Conservation (phyloP, 2,329 filamentous ascomycete species). For the Magnaporthiopsis poae region DNA sequence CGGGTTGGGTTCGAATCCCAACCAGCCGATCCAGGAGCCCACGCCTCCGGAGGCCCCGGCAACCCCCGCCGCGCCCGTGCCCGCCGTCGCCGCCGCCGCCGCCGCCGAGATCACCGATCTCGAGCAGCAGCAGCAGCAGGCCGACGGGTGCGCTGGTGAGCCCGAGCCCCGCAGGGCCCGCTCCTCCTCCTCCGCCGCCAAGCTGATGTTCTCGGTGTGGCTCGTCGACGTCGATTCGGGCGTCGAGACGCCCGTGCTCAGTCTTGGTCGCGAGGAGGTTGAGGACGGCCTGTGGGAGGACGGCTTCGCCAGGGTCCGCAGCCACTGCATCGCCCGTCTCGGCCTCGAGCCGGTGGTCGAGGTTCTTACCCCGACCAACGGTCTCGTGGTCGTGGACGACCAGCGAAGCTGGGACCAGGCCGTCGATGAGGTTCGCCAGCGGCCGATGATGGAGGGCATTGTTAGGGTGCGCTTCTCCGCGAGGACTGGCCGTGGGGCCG, state of each 20-base stretch:
- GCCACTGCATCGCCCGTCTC: neutral
- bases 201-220: neutral
- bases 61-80: too few relatives aligned
- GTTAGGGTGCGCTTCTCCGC: neutral
- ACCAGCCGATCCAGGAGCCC: neutral
- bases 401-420: neutral
- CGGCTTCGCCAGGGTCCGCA: neutral
- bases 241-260: neutral
- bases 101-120: neutral
- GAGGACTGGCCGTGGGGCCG: neutral
- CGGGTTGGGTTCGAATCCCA: neutral
- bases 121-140: too few relatives aligned
- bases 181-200: neutral
- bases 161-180: too few relatives aligned
- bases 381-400: constrained; percentile 31
- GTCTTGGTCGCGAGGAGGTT: neutral
- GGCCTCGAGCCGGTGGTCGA: constrained; percentile 18
- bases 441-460: neutral
- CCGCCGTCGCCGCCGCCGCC: too few relatives aligned
- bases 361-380: constrained; percentile 29
- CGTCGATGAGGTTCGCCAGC: neutral
- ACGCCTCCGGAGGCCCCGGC: neutral
- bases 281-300: neutral
- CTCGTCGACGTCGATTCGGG: neutral
- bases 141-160: too few relatives aligned